Percentiles rank a stretch among this genome's conserved stretches.
Conservation (phyloP, 1,139 yeast species). For the Casaregolazyma lundiana region DNA sequence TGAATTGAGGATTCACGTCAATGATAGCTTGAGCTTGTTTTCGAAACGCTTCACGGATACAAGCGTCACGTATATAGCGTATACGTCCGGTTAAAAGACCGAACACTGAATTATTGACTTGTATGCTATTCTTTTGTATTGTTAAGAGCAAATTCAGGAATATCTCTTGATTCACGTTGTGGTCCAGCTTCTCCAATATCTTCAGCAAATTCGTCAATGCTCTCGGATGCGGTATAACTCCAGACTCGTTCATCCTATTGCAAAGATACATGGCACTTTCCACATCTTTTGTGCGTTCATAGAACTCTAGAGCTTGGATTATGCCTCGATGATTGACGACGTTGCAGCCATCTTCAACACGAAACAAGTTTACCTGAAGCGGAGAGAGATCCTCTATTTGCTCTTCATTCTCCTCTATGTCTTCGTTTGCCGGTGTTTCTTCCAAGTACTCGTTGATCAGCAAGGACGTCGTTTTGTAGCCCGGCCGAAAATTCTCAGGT, state of each 20-base stretch:
- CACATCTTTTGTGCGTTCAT: conserved; percentile 2
- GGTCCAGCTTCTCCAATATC: conserved; percentile 12
- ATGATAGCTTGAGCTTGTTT: neutral
- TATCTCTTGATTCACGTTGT: conserved; percentile 7
- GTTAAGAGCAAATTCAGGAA: conserved; percentile 14
- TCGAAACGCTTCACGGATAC: conserved; percentile 4
- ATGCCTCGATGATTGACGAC: neutral
- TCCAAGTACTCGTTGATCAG: conserved; percentile 2
- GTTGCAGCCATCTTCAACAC: neutral
- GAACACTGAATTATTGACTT: conserved; percentile 7
- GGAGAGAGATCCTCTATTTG: neutral
- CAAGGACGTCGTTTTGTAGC: neutral
- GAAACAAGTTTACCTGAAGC: neutral
- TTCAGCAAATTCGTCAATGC: conserved; percentile 11
- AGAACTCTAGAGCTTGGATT: neutral
- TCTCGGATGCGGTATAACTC: conserved; percentile 14
- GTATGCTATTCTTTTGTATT: conserved; percentile 1
- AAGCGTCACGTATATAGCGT: conserved; percentile 8
- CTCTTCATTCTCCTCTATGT: neutral
- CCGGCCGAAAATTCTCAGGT: conserved; percentile 5
- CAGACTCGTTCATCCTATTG: conserved; percentile 14
- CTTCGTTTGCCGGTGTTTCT: neutral
- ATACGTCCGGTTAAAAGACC: conserved; percentile 12
- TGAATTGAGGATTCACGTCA: neutral
- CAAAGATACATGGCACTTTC: conserved; percentile 14